Conservation (phyloP, 2,329 filamentous ascomycete species). For the Orbilia blumenaviensis region DNA sequence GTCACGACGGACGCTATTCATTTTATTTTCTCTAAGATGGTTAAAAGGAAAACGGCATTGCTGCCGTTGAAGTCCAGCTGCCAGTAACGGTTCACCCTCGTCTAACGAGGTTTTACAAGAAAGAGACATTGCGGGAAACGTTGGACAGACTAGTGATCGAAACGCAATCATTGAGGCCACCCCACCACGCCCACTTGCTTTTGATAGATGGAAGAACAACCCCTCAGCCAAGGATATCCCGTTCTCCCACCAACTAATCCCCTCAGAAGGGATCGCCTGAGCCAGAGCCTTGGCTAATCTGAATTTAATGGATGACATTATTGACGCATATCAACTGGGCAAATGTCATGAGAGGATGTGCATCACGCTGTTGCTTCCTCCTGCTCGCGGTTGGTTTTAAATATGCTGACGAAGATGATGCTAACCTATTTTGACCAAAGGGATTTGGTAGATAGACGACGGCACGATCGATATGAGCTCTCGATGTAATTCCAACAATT, state of each 20-base stretch:
- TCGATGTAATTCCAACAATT: conserved; percentile 48
- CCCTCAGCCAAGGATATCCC: conserved; percentile 16
- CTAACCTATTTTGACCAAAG: conserved; percentile 45
- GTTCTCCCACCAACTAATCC: conserved; percentile 35
- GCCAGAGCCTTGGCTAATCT: conserved; percentile 35
- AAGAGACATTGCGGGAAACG: conserved; percentile 13
- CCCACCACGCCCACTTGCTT: conserved; percentile 31
- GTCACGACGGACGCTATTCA: background rate
- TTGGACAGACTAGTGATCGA: conserved; percentile 41
- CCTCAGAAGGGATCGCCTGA: conserved; percentile 42
- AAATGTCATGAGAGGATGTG: conserved; percentile 13
- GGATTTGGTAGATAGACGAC: conserved; percentile 26
- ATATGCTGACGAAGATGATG: background rate
- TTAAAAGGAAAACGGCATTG: conserved; percentile 19
- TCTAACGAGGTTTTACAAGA: conserved; percentile 30
- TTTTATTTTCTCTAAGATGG: background rate
- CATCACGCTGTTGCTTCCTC: conserved; percentile 2
- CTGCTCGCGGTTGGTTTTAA: conserved; percentile 5
- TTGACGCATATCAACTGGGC: conserved; percentile 16
- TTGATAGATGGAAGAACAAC: conserved; percentile 29
- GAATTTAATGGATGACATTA: conserved; percentile 19
- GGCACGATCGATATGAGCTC: conserved; percentile 48
- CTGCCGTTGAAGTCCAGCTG: background rate
- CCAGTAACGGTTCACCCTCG: conserved; percentile 11
- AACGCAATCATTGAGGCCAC: conserved; percentile 35